These are phyloP conservation scores for Sphaerulina populicola DNA, from an alignment of 2,329 filamentous ascomycete genomes.

Conservation along the genomic window DNA sequence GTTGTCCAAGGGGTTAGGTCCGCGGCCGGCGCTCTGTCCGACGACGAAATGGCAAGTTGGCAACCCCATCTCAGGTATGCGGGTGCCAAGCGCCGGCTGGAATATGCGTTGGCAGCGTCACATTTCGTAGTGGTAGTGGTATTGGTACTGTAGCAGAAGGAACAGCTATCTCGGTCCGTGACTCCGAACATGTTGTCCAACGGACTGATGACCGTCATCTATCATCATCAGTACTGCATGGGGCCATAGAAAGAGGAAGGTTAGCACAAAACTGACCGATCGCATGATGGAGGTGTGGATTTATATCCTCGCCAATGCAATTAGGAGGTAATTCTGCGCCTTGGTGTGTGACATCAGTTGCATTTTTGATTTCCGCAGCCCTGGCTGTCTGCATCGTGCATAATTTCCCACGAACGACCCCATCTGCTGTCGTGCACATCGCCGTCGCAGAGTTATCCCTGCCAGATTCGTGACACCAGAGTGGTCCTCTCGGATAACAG, in stretches of 20 bases:
- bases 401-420: neutral
- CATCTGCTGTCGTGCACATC: neutral
- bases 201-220: neutral
- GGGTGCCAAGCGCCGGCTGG: neutral
- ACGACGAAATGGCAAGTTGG: neutral
- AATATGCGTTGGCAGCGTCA: slow-evolving; percentile 3
- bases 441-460: neutral
- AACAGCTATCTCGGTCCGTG: neutral
- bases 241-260: too few species aligned
- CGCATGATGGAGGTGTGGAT: neutral
- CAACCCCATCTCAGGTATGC: neutral
- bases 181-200: neutral
- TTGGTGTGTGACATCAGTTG: slow-evolving; percentile 4
- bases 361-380: neutral
- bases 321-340: slow-evolving; percentile 1
- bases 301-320: slow-evolving; percentile 4
- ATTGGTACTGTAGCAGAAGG: too few species aligned
- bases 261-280: neutral
- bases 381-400: too few species aligned
- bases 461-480: slow-evolving; percentile 2
- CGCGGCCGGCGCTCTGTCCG: neutral
- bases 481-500: neutral
- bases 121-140: neutral
- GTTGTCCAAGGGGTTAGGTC: too few species aligned
- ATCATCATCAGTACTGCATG: neutral